These are phyloP conservation scores for Zygoascus meyerae DNA, from an alignment of 1,139 yeast species.

Conservation along the genomic window DNA sequence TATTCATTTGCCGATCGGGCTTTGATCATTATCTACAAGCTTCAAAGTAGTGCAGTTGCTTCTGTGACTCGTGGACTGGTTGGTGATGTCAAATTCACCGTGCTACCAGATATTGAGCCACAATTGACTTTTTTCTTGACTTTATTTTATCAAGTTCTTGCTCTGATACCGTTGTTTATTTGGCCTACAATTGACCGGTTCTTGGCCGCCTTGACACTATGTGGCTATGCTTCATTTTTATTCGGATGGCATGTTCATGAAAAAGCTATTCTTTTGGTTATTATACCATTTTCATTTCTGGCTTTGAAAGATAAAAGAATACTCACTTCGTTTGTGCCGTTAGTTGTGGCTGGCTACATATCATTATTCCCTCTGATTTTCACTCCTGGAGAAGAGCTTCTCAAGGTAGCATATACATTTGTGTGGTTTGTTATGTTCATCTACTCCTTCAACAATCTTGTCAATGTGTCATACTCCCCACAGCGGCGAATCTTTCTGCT, in stretches of 20 bases:
- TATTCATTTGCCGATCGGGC: conserved; percentile 81
- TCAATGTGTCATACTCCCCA: conserved; percentile 39
- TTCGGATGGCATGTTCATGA: conserved; percentile 99
- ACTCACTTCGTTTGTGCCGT: conserved; percentile 48
- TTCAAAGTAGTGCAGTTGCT: conserved; percentile 18
- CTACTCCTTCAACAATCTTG: conserved; percentile 63
- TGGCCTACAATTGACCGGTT: conserved; percentile 76
- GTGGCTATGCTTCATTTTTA: conserved; percentile 85
- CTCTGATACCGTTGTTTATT: conserved; percentile 67
- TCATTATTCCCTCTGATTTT: conserved; percentile 83
- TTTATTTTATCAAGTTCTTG: conserved; percentile 67
- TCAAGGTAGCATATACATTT: conserved; percentile 72
- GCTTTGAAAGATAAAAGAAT: conserved; percentile 68
- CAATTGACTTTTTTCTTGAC: conserved; percentile 71
- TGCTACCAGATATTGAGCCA: conserved; percentile 78
- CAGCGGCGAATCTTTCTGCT: conserved; percentile 52
- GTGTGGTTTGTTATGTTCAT: conserved; percentile 81
- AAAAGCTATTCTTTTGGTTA: conserved; percentile 82
- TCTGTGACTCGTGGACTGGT: conserved; percentile 79
- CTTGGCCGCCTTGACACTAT: conserved; percentile 75
- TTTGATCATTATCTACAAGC: conserved; percentile 46
- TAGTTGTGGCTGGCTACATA: conserved; percentile 77
- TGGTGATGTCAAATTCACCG: conserved; percentile 78
- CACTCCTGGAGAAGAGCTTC: conserved; percentile 71
- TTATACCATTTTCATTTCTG: conserved; percentile 82